Base-by-base conservation (phyloP, 2,329 filamentous ascomycete genomes). In the Mycosphaerella sp. region DNA sequence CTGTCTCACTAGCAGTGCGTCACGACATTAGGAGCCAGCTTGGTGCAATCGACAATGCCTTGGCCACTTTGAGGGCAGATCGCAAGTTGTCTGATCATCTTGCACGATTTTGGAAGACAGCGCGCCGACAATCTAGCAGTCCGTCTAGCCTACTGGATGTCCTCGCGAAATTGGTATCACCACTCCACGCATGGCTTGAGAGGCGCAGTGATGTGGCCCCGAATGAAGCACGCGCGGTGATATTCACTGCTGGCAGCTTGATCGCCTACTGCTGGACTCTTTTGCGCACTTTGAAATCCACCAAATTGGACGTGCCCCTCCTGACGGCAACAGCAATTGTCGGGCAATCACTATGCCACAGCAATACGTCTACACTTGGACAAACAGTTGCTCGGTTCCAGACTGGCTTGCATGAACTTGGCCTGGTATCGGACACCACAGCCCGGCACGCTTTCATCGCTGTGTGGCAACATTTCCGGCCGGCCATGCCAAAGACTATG, bases 401-500 rank as follows among this genome's bases (percentile, higher is more conserved):
- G 8, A 21, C 28, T 10, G 42, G 41, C 10, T 43, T 54, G 36
- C n/a, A 14, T 10, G 32, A 40, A 16, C 41, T 57, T 9, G 44
- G 43, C 25, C 41, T 51, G 9, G 43, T 50, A 6, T 42, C 57
- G 12, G 36, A 50, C 16, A 41, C 45, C 10, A 37, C 42, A 30
- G 46, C 35, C 30, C 59, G 62, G 27, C 44, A 52, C 25, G 62
- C 55, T 21, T 62, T 59, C 41, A 52, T 57, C 1, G 42, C 57
- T 14, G 32, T 68, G 14, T 68, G 90, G 91, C 79, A 80, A 37
- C 63, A 74, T 1, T 79, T 94, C 62, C 80, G 86, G 47, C 87
- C 89, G 28, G 63, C 63, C 9, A 78, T 76, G 3, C 72, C 79
- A 2, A 62, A 62, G 9, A 70, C 64, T 8, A 56, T 66, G 25